Conservation (phyloP, 2,329 filamentous ascomycete genomes). For the Aspergillus novoparasiticus region DNA sequence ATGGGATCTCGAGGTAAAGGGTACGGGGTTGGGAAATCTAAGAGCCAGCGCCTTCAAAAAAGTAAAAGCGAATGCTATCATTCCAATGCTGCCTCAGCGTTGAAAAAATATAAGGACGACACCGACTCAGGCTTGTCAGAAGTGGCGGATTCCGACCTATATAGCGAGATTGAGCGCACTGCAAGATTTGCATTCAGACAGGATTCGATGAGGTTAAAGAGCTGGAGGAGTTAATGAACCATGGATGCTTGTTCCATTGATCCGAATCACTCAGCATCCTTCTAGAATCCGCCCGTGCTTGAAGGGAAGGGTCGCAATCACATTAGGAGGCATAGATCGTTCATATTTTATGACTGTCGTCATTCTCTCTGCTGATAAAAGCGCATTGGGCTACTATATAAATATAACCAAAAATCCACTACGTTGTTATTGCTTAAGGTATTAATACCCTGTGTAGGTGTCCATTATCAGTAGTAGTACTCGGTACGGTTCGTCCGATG, state of each 20-base stretch:
- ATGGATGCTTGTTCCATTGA: not conserved
- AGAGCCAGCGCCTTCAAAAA: constrained; percentile 36
- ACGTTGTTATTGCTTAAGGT: not conserved
- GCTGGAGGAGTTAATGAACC: constrained; percentile 26
- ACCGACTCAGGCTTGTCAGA: constrained; percentile 20
- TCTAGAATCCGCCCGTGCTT: not conserved
- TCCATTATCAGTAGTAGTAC: not conserved
- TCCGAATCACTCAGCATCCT: not conserved
- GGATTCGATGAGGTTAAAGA: constrained; percentile 42
- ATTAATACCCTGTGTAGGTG: not conserved
- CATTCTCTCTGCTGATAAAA: not conserved
- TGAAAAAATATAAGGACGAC: constrained; percentile 28
- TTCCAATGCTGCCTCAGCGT: constrained; percentile 32
- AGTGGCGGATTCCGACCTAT: constrained; percentile 28
- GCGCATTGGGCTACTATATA: not conserved
- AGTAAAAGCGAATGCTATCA: constrained; percentile 29
- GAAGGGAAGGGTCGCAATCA: not conserved
- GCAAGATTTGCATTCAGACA: constrained; percentile 38
- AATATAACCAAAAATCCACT: not conserved
- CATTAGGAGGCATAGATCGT: not conserved
- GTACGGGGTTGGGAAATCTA: constrained; percentile 41
- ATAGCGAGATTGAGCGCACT: constrained; percentile 31
- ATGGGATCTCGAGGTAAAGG: constrained; percentile 39
- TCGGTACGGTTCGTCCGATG: not conserved
- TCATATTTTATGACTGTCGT: too few species aligned